Base-by-base conservation (phyloP, 1,284 basidiomycete species). In the Boletus albobrunnescens region DNA sequence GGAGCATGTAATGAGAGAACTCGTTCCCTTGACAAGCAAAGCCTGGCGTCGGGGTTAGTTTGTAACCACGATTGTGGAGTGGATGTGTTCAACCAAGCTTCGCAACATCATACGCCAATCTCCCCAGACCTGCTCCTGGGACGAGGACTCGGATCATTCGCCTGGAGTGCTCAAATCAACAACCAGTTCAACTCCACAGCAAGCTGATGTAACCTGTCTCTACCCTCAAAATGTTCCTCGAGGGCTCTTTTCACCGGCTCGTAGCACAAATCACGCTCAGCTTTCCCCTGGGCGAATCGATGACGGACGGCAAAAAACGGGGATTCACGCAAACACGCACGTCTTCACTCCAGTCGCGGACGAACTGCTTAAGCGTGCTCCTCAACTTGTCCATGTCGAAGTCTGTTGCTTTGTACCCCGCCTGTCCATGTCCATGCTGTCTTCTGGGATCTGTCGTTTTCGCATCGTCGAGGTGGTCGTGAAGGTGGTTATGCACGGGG, bases 1-100 rank as follows among this genome's bases (percentile, higher is more conserved):
- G 77, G 9, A 94, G 76, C 92, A 94, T 95, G 69, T 91, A 93
- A 53, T 93, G 88, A 27, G 89, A 93, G 63, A 94, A 95, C 67
- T 96, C 94, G 63, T 95, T 96, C 9, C 88, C 93, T 67, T 94
- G 91, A 49, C 85, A 87, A 4, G 85, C 70, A 57, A 93, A 94
- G 9, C 90, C 91, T 91, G 57, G 20, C 17, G 17, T 31, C 23
- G 20, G 9, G 4, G 31, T 47, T 20, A 54, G 40, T 23, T 40
- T 32, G 27, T n/a, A 19, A 12, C 11, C 11, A 37, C 22, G 16
- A 30, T 16, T 16, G 20, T 13, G 12, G 27, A 37, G 44, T 17
- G 22, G 23, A 27, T 30, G 28, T 37, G n/a, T 52, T 71, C 39
- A 50, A 89, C 91, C 92, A 49, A 84, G 73, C 31, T 76, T 79